Evolutionary conservation across 192 early-diverging fungal species (phyloP).

Genomic region (Gaertneriomyces semiglobifer): DNA sequence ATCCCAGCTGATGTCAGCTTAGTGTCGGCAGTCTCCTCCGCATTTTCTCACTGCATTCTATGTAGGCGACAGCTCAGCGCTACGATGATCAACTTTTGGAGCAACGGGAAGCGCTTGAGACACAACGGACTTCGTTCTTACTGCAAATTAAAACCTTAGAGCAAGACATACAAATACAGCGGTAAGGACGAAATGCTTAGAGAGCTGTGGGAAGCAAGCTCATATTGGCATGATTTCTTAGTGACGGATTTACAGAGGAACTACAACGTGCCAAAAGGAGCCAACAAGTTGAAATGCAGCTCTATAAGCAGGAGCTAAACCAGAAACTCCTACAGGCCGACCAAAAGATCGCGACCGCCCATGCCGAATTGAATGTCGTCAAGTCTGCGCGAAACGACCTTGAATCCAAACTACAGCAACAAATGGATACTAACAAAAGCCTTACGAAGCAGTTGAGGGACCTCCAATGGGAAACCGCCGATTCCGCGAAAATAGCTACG

Average conservation of each 20-base stretch:
- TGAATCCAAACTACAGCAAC: constrained; percentile 7
- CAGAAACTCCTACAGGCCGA: constrained; percentile 23
- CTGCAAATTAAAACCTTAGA: constrained; percentile 16
- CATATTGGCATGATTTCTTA: background rate
- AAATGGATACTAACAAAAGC: constrained; percentile 16
- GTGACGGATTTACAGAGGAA: constrained; percentile 8
- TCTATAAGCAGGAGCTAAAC: constrained; percentile 8
- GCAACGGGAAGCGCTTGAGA: constrained; percentile 20
- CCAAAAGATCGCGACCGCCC: constrained; percentile 9
- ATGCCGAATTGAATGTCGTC: constrained; percentile 18
- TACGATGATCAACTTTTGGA: constrained; percentile 16
- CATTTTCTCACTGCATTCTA: background rate
- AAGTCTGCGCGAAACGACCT: constrained; percentile 10
- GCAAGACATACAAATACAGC: constrained; percentile 21
- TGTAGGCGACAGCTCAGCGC: constrained; percentile 1
- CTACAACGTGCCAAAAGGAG: constrained; percentile 12
- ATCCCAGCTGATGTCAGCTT: too few species aligned
- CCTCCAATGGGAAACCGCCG: constrained; percentile 20
- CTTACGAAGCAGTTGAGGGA: constrained; percentile 19
- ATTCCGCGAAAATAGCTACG: constrained; percentile 9
- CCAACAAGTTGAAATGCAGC: constrained; percentile 17
- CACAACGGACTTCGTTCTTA: background rate
- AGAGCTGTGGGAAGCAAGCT: background rate
- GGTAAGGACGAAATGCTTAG: constrained; percentile 1
- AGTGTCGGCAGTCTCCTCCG: too few species aligned